Base-by-base conservation (phyloP, 495 filamentous ascomycete species). In the Jackrogersella multiformis region DNA sequence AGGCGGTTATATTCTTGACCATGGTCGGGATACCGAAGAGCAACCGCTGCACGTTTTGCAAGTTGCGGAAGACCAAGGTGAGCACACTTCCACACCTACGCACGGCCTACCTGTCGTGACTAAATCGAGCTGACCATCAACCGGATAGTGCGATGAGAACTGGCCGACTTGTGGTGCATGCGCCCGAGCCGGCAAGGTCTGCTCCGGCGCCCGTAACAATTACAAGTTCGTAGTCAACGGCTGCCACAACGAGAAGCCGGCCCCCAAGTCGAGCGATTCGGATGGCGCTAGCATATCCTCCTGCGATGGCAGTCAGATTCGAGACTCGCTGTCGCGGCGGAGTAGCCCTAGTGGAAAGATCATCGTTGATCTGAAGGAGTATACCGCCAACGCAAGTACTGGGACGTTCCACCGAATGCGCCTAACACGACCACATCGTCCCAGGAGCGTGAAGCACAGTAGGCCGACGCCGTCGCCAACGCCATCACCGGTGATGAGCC, bases 81-180 rank as follows among this genome's bases (percentile, higher is more conserved):
- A 64, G 67, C 42, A n/a, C 6, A n/a, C 6, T 18, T 34, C 0
- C 4, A 10, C 12, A 10, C 34, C 30, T n/a, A n/a, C n/a, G n/a
- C n/a, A n/a, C n/a, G n/a, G 30, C 59, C 45, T 36, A 24, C 26
- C 45, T 13, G 18, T 16, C 13, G 23, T 48, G n/a, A 41, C 7
- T 4, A 34, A 18, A 12, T 26, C n/a, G 16, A 54, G 15, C 53
- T 71, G 23, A 64, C 44, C 15, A 41, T 49, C 26, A 2, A 35
- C 28, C 12, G 10, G 28, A 51, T 64, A 80, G 75, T 81, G 79
- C 51, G 79, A 81, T 61, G 79, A 81, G 63, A 74, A 74, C 45
- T 79, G 73, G 73, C 77, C 78, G 26, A 71, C 70, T 4, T 80
- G 79, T 30, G 77, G 77, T 20, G 77, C 79, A 49, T 81, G 79